A percentile compares a stretch with the other conserved stretches of the same genome.
Evolutionary conservation across 1,284 basidiomycete genomes (phyloP).

Genomic region (Rhodotorula mucilaginosa): DNA sequence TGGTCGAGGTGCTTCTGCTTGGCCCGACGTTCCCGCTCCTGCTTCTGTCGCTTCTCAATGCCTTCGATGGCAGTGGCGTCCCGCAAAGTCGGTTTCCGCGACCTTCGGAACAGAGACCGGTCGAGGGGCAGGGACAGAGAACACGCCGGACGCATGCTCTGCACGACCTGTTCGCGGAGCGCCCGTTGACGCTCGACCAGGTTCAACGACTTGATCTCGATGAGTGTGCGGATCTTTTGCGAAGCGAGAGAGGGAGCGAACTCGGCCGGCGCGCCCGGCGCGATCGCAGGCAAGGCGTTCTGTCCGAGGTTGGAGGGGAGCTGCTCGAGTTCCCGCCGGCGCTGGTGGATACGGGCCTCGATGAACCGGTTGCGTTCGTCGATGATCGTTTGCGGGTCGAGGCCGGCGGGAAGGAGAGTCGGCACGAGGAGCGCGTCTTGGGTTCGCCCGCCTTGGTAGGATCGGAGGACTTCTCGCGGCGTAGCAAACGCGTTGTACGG

Average conservation of each 20-base stretch:
- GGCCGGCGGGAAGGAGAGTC: slow-evolving; percentile 84
- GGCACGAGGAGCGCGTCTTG: slow-evolving; percentile 65
- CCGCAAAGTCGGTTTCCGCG: slow-evolving; percentile 80
- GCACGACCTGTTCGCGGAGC: slow-evolving; percentile 80
- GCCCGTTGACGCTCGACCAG: slow-evolving; percentile 85
- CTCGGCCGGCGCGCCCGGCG: neutral
- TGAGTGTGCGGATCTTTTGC: slow-evolving; percentile 77
- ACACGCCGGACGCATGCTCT: slow-evolving; percentile 84
- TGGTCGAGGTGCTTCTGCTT: slow-evolving; percentile 97
- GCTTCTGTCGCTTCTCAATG: slow-evolving; percentile 85
- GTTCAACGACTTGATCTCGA: slow-evolving; percentile 90
- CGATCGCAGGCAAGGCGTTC: slow-evolving; percentile 49
- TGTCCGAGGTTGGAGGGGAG: slow-evolving; percentile 71
- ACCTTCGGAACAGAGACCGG: slow-evolving; percentile 83
- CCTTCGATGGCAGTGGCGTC: slow-evolving; percentile 89
- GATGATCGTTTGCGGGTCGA: slow-evolving; percentile 86
- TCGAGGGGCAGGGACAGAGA: slow-evolving; percentile 71
- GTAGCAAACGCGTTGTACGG: slow-evolving; percentile 93
- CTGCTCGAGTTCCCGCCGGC: slow-evolving; percentile 81
- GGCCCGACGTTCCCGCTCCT: slow-evolving; percentile 86
- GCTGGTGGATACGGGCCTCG: slow-evolving; percentile 82
- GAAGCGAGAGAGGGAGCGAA: slow-evolving; percentile 44
- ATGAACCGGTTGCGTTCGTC: slow-evolving; percentile 89
- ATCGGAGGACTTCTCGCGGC: slow-evolving; percentile 53
- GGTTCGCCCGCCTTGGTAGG: slow-evolving; percentile 48